Evolutionary conservation across 345 rosid genomes (phyloP).

Genomic region (Hibiscus syriacus): DNA sequence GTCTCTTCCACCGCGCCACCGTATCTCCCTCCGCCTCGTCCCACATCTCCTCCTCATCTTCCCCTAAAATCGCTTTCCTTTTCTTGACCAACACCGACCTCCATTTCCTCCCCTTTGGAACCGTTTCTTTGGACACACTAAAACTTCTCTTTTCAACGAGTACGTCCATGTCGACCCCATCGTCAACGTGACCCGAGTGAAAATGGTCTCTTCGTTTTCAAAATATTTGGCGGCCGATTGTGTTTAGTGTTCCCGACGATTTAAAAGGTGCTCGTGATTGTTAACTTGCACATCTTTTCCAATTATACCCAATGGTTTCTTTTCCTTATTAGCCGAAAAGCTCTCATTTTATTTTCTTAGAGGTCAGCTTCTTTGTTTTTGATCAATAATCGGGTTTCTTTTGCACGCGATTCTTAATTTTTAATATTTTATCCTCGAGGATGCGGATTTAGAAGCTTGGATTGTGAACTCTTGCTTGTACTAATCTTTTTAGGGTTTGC

Average conservation of each 20-base stretch:
- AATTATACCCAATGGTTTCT: constrained; percentile 2
- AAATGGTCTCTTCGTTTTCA: constrained; percentile 16
- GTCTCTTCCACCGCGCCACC: no score
- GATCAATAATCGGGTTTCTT: constrained; percentile 17
- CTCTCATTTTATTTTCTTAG: constrained; percentile 14
- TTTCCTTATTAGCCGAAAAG: not conserved
- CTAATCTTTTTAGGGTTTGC: constrained; percentile 25
- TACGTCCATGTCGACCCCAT: no score
- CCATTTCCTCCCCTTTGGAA: no score
- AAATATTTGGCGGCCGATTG: constrained; percentile 23
- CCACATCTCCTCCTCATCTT: no score
- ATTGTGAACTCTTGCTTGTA: constrained; percentile 15
- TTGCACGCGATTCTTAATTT: constrained; percentile 22
- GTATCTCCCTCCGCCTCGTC: no score
- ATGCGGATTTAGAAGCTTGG: constrained; percentile 11
- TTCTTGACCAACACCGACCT: no score
- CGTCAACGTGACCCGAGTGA: constrained; percentile 10
- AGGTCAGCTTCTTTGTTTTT: constrained; percentile 19
- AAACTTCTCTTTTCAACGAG: no score
- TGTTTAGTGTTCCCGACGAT: constrained; percentile 43
- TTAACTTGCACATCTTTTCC: constrained; percentile 36
- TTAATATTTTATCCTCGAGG: not conserved
- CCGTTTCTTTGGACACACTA: no score
- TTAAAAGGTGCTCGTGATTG: constrained; percentile 38
- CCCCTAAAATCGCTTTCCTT: no score